Evolutionary conservation across 768 basidiomycete species (phyloP), one percentile per base, ranked within the genome.

Genomic region (Naganishia kalamii): DNA sequence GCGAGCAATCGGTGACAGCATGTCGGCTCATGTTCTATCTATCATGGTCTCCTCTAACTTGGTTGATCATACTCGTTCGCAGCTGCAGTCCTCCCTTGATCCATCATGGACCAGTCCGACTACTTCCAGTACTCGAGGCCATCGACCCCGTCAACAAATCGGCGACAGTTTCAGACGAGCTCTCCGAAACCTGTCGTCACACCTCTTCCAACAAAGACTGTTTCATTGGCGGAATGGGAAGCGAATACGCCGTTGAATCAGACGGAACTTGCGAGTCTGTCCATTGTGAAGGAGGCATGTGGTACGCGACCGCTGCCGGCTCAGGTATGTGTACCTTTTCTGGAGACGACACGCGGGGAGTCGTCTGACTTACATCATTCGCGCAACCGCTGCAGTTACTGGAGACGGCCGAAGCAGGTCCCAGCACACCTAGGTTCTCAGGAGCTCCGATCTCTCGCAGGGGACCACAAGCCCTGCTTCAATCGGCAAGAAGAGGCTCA

Each of bases 141-240:
- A 13, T 25, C 60, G 17, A 61, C 60, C n/a, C 60, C 60, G 19
- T 44, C 60, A 44, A n/a, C n/a, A 5, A 43, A 27, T n/a, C 60
- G 60, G 27, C 60, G 60, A 23, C 43, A 61, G 27, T 49, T 47
- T 37, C 64, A 59, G 25, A 59, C 52, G 15, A 57, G 44, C 40
- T 65, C 64, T 21, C 64, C 64, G 3, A 47, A 47, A 35, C 47
- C 54, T n/a, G 33, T 47, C n/a, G 17, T n/a, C n/a, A n/a, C 17
- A 46, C 60, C 60, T 10, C 43, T 5, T 46, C 64, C 64, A 19
- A 17, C 33, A 17, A 37, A 67, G 52, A 35, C 41, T 32, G 32
- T 77, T 43, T 74, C 74, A 5, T 64, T 94, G 3, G 92, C 96
- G 74, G 90, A 94, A 79, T 98, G 93, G 93, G 92, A 96, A 70